These are phyloP conservation scores for Xylaria nigripes DNA, from an alignment of 495 filamentous ascomycete genomes.

Conservation along the genomic window DNA sequence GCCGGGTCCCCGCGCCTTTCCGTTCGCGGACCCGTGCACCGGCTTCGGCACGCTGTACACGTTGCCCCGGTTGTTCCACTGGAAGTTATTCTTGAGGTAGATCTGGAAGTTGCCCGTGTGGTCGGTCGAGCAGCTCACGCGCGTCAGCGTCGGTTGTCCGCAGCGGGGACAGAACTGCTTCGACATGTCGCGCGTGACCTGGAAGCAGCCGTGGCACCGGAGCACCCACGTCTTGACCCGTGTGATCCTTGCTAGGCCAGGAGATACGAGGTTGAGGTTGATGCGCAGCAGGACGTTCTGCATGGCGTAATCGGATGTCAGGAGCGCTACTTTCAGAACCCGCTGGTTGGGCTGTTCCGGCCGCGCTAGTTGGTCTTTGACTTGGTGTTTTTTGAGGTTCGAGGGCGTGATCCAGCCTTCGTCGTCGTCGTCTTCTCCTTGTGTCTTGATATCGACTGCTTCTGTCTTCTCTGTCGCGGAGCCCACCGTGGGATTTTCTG, in stretches of 20 bases:
- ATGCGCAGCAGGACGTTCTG: slow-evolving; percentile 92
- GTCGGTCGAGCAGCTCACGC: slow-evolving; percentile 79
- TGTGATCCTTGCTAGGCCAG: slow-evolving; percentile 64
- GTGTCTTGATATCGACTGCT: slow-evolving; percentile 1
- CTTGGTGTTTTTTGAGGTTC: slow-evolving; percentile 81
- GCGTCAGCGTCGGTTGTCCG: slow-evolving; percentile 76
- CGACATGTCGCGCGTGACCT: slow-evolving; percentile 70
- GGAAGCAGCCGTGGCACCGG: slow-evolving; percentile 91
- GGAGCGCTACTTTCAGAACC: slow-evolving; percentile 70
- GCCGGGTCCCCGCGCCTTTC: slow-evolving; percentile 55
- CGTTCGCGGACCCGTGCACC: slow-evolving; percentile 67
- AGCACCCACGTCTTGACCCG: slow-evolving; percentile 79
- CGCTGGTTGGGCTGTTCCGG: slow-evolving; percentile 44
- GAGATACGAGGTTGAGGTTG: slow-evolving; percentile 84
- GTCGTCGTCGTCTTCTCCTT: slow-evolving; percentile 44
- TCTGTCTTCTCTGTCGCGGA: slow-evolving; percentile 4
- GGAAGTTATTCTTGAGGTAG: slow-evolving; percentile 90
- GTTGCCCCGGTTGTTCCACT: slow-evolving; percentile 90
- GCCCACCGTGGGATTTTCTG: slow-evolving; percentile 9
- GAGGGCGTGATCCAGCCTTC: slow-evolving; percentile 93
- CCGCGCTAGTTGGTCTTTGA: slow-evolving; percentile 40
- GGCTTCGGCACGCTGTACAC: slow-evolving; percentile 87
- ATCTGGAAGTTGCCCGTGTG: slow-evolving; percentile 71
- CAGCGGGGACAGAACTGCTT: slow-evolving; percentile 93
- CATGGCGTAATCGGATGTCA: slow-evolving; percentile 94